These are phyloP conservation scores for Candida maris DNA, from an alignment of 805 yeast species.

Conservation along the genomic window DNA sequence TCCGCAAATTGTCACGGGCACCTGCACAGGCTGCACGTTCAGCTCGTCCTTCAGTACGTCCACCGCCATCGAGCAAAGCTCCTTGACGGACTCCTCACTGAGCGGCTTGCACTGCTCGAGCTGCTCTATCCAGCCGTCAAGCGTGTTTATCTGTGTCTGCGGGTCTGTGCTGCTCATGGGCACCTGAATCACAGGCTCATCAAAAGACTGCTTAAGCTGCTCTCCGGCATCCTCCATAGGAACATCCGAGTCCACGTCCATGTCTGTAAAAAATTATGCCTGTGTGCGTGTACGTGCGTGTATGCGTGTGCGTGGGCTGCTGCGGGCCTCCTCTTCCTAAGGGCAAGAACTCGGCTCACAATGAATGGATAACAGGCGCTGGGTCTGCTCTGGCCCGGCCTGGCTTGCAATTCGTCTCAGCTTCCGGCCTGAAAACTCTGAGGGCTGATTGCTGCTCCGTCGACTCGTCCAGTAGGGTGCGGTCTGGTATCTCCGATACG, in stretches of 20 bases:
- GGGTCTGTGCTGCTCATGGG: slow-evolving; percentile 31
- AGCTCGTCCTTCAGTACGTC: slow-evolving; percentile 89
- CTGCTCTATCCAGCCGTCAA: slow-evolving; percentile 86
- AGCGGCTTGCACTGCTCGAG: slow-evolving; percentile 77
- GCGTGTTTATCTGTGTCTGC: slow-evolving; percentile 46
- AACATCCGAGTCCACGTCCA: slow-evolving; percentile 78
- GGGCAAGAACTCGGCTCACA: too few species aligned
- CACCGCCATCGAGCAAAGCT: slow-evolving; percentile 83
- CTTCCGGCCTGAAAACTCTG: too few species aligned
- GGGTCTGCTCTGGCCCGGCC: too few species aligned
- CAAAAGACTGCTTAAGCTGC: slow-evolving; percentile 7
- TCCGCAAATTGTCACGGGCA: slow-evolving; percentile 96
- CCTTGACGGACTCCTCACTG: slow-evolving; percentile 72
- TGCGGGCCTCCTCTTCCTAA: too few species aligned
- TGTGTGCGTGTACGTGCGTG: too few species aligned
- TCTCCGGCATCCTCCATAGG: slow-evolving; percentile 78
- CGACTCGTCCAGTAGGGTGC: too few species aligned
- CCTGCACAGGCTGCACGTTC: slow-evolving; percentile 91
- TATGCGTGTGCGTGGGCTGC: too few species aligned
- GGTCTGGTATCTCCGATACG: too few species aligned
- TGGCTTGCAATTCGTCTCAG: too few species aligned
- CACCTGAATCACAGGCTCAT: slow-evolving; percentile 7
- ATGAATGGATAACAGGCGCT: too few species aligned
- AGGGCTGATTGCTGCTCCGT: too few species aligned
- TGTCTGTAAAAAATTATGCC: too few species aligned